These are phyloP conservation scores for Cordyceps farinosa DNA, from an alignment of 2,329 filamentous ascomycete species.

Conservation along the genomic window DNA sequence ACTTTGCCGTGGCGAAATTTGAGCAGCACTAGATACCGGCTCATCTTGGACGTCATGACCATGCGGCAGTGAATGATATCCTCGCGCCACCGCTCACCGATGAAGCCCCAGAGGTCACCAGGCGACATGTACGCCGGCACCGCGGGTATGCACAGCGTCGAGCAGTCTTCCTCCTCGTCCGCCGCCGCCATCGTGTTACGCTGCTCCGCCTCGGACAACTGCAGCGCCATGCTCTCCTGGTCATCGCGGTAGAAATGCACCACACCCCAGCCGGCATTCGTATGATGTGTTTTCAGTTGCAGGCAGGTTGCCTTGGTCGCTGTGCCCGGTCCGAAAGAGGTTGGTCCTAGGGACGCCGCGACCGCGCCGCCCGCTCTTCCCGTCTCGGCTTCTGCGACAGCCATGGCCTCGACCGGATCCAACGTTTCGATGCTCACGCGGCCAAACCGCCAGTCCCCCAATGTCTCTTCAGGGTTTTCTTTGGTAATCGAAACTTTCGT, in stretches of 20 bases:
- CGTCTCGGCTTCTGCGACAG: slow-evolving; percentile 33
- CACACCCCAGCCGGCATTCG: slow-evolving; percentile 84
- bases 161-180: slow-evolving; percentile 61
- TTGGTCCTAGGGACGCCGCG: slow-evolving; percentile 52
- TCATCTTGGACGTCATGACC: slow-evolving; percentile 83
- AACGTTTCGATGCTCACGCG: slow-evolving; percentile 76
- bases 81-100: slow-evolving; percentile 81
- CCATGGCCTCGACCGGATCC: slow-evolving; percentile 51
- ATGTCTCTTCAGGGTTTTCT: slow-evolving; percentile 12
- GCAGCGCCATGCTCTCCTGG: slow-evolving; percentile 64
- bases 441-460: slow-evolving; percentile 76
- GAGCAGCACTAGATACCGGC: slow-evolving; percentile 92
- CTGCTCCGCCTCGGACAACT: slow-evolving; percentile 22
- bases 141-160: slow-evolving; percentile 86
- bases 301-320: slow-evolving; percentile 80
- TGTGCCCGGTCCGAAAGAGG: slow-evolving; percentile 58
- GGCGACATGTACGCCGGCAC: slow-evolving; percentile 93
- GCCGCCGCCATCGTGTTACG: slow-evolving; percentile 20
- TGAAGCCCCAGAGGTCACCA: slow-evolving; percentile 84
- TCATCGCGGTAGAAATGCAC: slow-evolving; percentile 90
- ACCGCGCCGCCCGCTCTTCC: slow-evolving; percentile 42
- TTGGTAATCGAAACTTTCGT: background rate
- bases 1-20: slow-evolving; percentile 77
- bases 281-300: slow-evolving; percentile 65
- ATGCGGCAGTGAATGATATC: slow-evolving; percentile 92